Evolutionary conservation across 1,284 basidiomycete genomes (phyloP), one percentile per base, ranked within the genome.

Genomic region (Mycosarcoma maydis): DNA sequence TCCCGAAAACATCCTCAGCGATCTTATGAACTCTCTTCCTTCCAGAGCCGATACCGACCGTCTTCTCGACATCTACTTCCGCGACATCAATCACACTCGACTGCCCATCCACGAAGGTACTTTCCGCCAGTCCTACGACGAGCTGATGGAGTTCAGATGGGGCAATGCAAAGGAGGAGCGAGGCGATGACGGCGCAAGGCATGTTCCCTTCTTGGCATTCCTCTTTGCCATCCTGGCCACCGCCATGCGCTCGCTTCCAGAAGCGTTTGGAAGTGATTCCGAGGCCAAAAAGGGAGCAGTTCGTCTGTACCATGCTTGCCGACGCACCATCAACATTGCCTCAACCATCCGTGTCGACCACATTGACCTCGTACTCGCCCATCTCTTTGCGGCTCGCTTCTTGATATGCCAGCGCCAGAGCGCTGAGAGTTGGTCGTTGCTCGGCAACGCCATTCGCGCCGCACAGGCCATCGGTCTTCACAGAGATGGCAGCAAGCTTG

Each of bases 211-310:
- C 80, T 85, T 97, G 1, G 92, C 94, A 1, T 85, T 96, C 17
- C 85, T 97, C 22, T 97, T 95, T 80, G 92, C 94, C 38, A 90
- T 97, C 4, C 85, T 97, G n/a, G 93, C 94, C 6, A 92, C 93
- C 53, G 87, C 93, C 20, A 90, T 90, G 19, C 86, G 92, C 55
- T 85, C 94, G 16, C 90, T 92, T 6, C 92, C 94, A 1, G 92
- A 94, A 73, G 86, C 87, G 4, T 49, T 61, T n/a, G 70, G 59
- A 19, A 53, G 53, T 17, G 76, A 77, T 30, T 42, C 62, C 16
- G 75, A 77, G 20, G 75, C 75, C 19, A 64, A 71, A 32, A 70
- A 56, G 34, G 74, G 76, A 26, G 71, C 76, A 10, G 56, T 76
- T 7, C 67, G 52, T 29, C 60, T 77, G 19, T 75, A 72, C 42